Evolutionary conservation across 805 yeast species (phyloP).

Genomic region (Cyberlindnera meyerae): DNA sequence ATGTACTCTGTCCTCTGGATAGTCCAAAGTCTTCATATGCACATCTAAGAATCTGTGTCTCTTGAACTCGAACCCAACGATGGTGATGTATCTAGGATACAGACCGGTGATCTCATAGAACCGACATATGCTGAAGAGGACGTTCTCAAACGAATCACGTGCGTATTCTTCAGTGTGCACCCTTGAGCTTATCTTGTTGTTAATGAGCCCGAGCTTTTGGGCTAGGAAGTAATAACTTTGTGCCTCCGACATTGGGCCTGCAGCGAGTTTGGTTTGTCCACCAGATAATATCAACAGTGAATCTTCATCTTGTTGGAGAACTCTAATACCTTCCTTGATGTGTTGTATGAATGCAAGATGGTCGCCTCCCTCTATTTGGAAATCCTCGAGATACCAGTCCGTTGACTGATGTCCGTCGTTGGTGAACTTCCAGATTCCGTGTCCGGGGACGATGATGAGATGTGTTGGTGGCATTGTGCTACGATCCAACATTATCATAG

Average conservation of each 20-base stretch:
- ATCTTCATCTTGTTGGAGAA: constrained; percentile 29
- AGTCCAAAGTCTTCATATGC: constrained; percentile 51
- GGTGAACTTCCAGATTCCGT: constrained; percentile 51
- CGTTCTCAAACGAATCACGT: constrained; percentile 75
- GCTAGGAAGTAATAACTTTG: constrained; percentile 50
- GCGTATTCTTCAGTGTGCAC: constrained; percentile 65
- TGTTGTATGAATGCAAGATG: constrained; percentile 64
- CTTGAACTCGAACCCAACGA: constrained; percentile 77
- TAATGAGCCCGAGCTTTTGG: constrained; percentile 23
- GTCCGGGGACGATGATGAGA: constrained; percentile 55
- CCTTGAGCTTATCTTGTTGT: constrained; percentile 9
- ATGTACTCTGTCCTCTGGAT: constrained; percentile 31
- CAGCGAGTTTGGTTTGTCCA: constrained; percentile 60
- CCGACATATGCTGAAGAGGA: constrained; percentile 53
- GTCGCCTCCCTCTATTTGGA: constrained; percentile 67
- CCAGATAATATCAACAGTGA: constrained; percentile 51
- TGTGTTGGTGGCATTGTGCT: constrained; percentile 5
- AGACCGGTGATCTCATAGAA: constrained; percentile 41
- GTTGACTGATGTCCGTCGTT: constrained; percentile 40
- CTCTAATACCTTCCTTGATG: constrained; percentile 39
- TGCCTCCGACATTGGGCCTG: constrained; percentile 58
- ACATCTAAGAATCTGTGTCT: constrained; percentile 48
- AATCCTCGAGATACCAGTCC: constrained; percentile 66
- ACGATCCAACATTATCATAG: too few relatives aligned
- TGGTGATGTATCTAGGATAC: constrained; percentile 49